Evolutionary conservation across 768 basidiomycete species (phyloP).

Genomic region (Phanerochaete sordida): DNA sequence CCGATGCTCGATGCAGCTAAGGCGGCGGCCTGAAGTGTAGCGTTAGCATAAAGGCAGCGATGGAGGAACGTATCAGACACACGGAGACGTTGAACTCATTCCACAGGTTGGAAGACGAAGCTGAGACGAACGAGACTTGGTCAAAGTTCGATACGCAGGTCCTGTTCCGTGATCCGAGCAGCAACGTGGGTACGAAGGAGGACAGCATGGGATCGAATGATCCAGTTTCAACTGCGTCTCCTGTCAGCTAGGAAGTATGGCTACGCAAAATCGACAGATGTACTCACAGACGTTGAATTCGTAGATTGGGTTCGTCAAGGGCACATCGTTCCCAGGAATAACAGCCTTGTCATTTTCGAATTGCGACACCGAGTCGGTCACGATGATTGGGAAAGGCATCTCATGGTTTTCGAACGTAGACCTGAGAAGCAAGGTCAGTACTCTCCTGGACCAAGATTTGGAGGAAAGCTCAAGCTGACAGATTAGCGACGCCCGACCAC

Average conservation of each 20-base stretch:
- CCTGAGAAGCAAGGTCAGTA: slow-evolving; percentile 21
- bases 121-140: slow-evolving; percentile 71
- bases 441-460: background rate
- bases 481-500: slow-evolving; percentile 52
- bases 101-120: slow-evolving; percentile 68
- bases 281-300: slow-evolving; percentile 22
- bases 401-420: slow-evolving; percentile 46
- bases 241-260: too few species aligned
- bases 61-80: slow-evolving; percentile 12
- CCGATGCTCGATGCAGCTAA: slow-evolving; percentile 29
- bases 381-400: slow-evolving; percentile 67
- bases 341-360: slow-evolving; percentile 36
- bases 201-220: slow-evolving; percentile 71
- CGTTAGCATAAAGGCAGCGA: background rate
- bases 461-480: slow-evolving; percentile 15
- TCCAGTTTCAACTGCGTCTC: slow-evolving; percentile 60
- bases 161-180: slow-evolving; percentile 61
- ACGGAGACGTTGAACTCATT: slow-evolving; percentile 40
- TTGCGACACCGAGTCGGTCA: slow-evolving; percentile 50
- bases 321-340: slow-evolving; percentile 53
- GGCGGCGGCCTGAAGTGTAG: slow-evolving; percentile 20
- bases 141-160: slow-evolving; percentile 75
- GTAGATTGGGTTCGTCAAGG: slow-evolving; percentile 29
- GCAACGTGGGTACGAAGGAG: slow-evolving; percentile 63
- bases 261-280: too few species aligned